phyloP scores from a whole-genome alignment of 75 land plant genomes.

The Pseudotsuga menziesii region DNA sequence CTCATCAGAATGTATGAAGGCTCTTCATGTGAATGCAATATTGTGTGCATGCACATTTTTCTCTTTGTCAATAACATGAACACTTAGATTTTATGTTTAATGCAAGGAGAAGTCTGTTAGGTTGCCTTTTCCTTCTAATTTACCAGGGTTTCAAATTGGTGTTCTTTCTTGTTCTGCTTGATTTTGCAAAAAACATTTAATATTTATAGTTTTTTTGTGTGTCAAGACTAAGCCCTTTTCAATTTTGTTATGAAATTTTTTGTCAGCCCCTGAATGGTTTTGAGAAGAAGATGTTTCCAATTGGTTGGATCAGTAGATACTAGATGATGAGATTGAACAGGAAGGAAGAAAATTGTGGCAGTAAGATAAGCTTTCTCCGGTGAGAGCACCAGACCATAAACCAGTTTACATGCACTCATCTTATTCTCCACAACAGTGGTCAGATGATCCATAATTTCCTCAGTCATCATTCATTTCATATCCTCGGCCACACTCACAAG shows the following conservation, averaged over 20 bases:
- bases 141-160: neutral
- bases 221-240: too few species aligned
- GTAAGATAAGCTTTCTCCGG: constrained; percentile 47
- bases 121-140: neutral
- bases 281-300: constrained; percentile 40
- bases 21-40: too few species aligned
- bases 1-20: too few species aligned
- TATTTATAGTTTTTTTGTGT: neutral
- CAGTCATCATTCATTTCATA: constrained; percentile 44
- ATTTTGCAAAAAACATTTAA: too few species aligned
- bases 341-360: constrained; percentile 71
- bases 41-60: too few species aligned
- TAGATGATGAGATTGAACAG: constrained; percentile 39
- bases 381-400: constrained; percentile 27
- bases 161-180: neutral
- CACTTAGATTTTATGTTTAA: neutral
- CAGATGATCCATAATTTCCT: constrained; percentile 47
- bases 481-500: constrained; percentile 49
- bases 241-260: constrained; percentile 3
- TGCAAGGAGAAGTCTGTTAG: neutral
- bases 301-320: constrained; percentile 56
- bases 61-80: too few species aligned
- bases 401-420: constrained; percentile 51
- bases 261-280: constrained; percentile 52
- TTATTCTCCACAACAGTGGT: constrained; percentile 46